Percentiles rank a stretch among this genome's conserved stretches.
Conservation (phyloP, 768 basidiomycete species). For the Mrakia hoshinonis region DNA sequence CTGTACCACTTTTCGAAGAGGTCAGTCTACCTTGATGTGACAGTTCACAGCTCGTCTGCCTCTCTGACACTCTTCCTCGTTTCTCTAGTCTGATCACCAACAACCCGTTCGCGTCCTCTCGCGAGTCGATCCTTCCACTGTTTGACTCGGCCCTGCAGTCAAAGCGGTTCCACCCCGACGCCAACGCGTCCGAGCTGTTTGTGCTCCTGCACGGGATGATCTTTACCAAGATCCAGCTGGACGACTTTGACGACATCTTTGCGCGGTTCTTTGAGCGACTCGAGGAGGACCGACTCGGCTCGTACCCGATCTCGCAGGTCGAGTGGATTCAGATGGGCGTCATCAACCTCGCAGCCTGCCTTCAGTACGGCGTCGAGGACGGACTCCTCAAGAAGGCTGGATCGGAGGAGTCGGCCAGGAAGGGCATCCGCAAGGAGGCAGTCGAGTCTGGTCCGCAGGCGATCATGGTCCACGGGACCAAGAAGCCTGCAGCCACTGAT, state of each 20-base stretch:
- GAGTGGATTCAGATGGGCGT: slow-evolving; percentile 98
- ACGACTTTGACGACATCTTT: slow-evolving; percentile 73
- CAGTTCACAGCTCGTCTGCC: background rate
- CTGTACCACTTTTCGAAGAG: slow-evolving; percentile 94
- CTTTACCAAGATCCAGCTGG: slow-evolving; percentile 88
- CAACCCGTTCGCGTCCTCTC: slow-evolving; percentile 76
- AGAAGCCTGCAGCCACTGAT: background rate
- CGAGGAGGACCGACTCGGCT: slow-evolving; percentile 51
- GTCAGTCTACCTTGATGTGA: too few relatives aligned
- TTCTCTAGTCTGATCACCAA: slow-evolving; percentile 71
- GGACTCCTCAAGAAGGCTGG: slow-evolving; percentile 62
- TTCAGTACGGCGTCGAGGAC: slow-evolving; percentile 76
- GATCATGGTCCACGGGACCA: slow-evolving; percentile 30
- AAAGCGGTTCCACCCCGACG: slow-evolving; percentile 64
- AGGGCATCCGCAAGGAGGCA: background rate
- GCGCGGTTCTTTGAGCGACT: slow-evolving; percentile 80
- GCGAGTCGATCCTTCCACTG: slow-evolving; percentile 79
- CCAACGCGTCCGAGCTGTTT: slow-evolving; percentile 60
- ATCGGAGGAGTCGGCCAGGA: slow-evolving; percentile 38
- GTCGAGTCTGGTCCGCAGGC: slow-evolving; percentile 25
- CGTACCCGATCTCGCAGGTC: slow-evolving; percentile 41
- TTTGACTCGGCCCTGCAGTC: slow-evolving; percentile 71
- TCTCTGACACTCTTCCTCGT: slow-evolving; percentile 1
- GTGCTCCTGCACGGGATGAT: slow-evolving; percentile 92
- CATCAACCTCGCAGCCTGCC: slow-evolving; percentile 66